phyloP scores from a whole-genome alignment of 495 filamentous ascomycete species.

The Neurospora sublineolata region DNA sequence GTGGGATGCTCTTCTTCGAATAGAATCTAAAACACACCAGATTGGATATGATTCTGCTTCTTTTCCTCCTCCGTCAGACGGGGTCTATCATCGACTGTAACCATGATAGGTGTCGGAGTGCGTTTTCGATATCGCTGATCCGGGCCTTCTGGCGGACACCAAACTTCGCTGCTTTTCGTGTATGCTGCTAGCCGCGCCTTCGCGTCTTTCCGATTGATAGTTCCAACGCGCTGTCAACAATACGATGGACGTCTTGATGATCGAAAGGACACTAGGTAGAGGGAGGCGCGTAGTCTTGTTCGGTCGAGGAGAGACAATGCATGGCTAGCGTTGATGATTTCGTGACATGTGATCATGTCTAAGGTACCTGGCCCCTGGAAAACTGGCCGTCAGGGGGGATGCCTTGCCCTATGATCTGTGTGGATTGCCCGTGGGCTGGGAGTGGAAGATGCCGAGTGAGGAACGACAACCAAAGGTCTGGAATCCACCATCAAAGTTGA shows the following conservation, averaged over 20 bases:
- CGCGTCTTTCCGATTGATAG: neutral
- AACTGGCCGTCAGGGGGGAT: neutral
- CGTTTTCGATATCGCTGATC: neutral
- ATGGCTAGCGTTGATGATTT: neutral
- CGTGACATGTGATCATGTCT: neutral
- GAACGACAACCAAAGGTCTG: neutral
- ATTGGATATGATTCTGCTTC: constrained; percentile 82
- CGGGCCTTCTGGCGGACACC: neutral
- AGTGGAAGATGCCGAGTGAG: neutral
- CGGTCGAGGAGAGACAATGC: neutral
- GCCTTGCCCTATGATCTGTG: neutral
- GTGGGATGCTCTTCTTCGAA: neutral
- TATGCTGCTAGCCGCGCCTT: neutral
- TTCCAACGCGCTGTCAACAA: neutral
- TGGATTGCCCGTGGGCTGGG: neutral
- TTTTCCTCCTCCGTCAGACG: constrained; percentile 77
- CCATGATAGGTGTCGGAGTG: neutral
- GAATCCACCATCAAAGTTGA: neutral
- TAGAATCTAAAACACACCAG: constrained; percentile 25
- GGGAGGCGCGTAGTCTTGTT: neutral
- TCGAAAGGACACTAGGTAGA: neutral
- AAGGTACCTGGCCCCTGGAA: neutral
- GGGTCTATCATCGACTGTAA: constrained; percentile 45
- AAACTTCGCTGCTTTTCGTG: neutral
- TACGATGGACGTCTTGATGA: neutral